Evolutionary conservation across 768 basidiomycete species (phyloP).

Genomic region (Hygrophoropsis aurantiaca): DNA sequence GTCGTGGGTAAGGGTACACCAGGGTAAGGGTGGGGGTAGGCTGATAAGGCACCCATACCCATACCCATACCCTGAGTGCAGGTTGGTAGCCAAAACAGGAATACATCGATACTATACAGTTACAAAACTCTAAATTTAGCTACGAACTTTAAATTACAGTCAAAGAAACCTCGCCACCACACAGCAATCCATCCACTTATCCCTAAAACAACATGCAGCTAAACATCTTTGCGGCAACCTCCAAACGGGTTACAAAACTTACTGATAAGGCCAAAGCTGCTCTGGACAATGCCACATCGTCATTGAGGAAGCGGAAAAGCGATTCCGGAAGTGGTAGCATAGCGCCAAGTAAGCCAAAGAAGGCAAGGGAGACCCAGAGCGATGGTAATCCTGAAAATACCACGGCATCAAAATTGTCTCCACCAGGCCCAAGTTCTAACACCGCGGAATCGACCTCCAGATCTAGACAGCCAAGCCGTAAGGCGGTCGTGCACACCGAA

Average conservation of each 20-base stretch:
- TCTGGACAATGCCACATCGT: background rate
- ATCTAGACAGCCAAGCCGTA: background rate
- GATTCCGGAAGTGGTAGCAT: background rate
- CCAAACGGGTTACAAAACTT: background rate
- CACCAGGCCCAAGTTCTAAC: background rate
- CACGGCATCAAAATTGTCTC: background rate
- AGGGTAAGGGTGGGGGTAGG: no score
- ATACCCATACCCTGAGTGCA: no score
- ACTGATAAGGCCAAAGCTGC: background rate
- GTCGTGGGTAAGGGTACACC: no score
- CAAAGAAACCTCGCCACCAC: no score
- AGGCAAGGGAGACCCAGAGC: background rate
- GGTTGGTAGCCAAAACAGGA: no score
- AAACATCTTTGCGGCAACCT: background rate
- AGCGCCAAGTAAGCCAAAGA: background rate
- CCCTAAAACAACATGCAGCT: background rate
- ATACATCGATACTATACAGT: no score
- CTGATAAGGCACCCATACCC: no score
- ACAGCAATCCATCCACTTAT: no score
- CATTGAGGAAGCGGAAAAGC: constrained; percentile 1
- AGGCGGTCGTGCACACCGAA: background rate
- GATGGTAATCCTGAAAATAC: background rate
- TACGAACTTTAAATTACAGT: no score
- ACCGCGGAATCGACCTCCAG: background rate
- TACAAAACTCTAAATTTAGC: no score